Evolutionary conservation across 1,139 yeast species (phyloP), one percentile per base, ranked within the genome.

Genomic region (Petasospora fabianii): DNA sequence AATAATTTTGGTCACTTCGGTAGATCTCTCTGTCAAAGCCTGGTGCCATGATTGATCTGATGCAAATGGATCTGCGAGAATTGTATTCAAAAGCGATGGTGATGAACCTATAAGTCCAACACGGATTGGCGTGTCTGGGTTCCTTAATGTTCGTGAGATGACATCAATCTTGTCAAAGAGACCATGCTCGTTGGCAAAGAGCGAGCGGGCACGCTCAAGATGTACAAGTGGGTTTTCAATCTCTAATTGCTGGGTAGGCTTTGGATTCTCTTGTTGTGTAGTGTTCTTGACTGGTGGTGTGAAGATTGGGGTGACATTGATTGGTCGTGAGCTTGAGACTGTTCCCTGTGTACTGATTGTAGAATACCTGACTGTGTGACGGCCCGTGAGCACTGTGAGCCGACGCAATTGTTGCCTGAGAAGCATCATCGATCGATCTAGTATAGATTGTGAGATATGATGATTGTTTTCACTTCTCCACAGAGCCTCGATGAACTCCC

Each of bases 41-140:
- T 47, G 34, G 28, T 42, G 51, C 58, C 58, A 54, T 4, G 45
- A n/a, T 30, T 53, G 55, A 14, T 52, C 48, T 1, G 49, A 30
- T 3, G 53, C 53, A 30, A 53, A 54, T 5, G 56, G 55, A 32
- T 54, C 55, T 4, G 52, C 44, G 14, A 54, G 28, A 3, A 54
- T 20, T 3, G 58, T 37, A 16, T 53, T 48, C 6, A 54, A 29
- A 3, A 54, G 31, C 3, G 53, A 44, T 5, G 40, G 42, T 18
- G 44, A 44, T 2, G 53, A 18, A 0, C 51, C 50, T 16, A 53
- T 41, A 6, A 54, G 37, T 3, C 58, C 58, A 15, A 54, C 44
- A 28, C 54, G 42, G 11, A 51, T 32, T 3, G 50, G 46, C 3
- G 38, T 24, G 18, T 43, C 42, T 21, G 53, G 51, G 19, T 34